Percentiles rank a stretch among this genome's conserved stretches.
Conservation (phyloP, 2,329 filamentous ascomycete species). For the Penicillium sp. region DNA sequence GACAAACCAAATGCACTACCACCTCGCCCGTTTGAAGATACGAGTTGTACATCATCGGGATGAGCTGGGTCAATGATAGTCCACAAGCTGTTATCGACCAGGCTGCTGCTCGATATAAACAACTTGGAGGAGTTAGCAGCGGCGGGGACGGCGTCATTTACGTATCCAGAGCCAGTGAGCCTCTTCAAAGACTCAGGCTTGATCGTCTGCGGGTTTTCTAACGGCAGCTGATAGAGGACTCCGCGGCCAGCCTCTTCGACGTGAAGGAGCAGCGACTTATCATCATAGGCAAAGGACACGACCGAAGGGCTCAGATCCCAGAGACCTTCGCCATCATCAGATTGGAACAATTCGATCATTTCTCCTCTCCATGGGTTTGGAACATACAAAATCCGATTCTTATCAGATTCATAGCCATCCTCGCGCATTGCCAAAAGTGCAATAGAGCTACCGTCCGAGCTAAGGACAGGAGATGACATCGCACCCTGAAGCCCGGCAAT, state of each 20-base stretch:
- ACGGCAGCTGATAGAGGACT: conserved; percentile 43
- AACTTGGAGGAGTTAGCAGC: conserved; percentile 38
- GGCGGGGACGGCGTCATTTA: conserved; percentile 40
- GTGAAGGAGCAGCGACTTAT: conserved; percentile 42
- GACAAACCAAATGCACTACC: conserved; percentile 45
- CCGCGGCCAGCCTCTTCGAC: conserved; percentile 45
- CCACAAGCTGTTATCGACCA: conserved; percentile 48
- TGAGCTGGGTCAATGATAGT: conserved; percentile 40
- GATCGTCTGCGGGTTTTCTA: conserved; percentile 30
- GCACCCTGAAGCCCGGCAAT: conserved; percentile 43
- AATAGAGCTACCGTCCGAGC: conserved; percentile 45
- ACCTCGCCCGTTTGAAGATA: conserved; percentile 40
- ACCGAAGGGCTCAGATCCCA: conserved; percentile 46
- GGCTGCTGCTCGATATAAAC: conserved; percentile 44
- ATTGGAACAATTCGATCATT: conserved; percentile 41
- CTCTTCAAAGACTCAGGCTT: conserved; percentile 36
- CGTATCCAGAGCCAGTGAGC: conserved; percentile 43
- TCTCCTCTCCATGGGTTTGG: conserved; percentile 43
- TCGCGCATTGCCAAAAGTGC: conserved; percentile 46
- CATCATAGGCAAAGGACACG: conserved; percentile 44
- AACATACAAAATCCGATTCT: conserved; percentile 46
- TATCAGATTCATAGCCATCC: conserved; percentile 50
- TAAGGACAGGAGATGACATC: conserved; percentile 47
- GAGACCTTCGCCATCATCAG: conserved; percentile 37
- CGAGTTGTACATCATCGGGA: conserved; percentile 29